Evolutionary conservation across 1,139 yeast species (phyloP), one percentile per base, ranked within the genome.

Genomic region (Yamadazyma oceani): DNA sequence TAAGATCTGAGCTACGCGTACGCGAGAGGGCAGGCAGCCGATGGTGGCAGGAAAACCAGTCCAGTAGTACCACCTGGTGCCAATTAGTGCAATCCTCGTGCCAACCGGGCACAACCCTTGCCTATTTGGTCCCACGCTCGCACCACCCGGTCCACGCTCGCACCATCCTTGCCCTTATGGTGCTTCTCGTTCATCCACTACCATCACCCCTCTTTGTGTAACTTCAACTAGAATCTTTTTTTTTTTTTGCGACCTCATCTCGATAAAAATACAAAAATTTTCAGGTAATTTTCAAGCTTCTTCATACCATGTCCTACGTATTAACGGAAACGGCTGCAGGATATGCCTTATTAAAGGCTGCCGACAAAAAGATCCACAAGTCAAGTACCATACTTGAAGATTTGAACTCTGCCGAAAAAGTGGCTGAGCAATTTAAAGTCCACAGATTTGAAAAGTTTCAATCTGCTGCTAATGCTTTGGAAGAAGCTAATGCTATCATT

Each of bases 311-410:
- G 97, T 88, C 97, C 53, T 89, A 80, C 78, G 92, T 92, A 59
- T 81, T 92, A 64, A 86, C 97, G 46, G 98, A 92, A 75, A 92
- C 97, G 49, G 87, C 97, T 50, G 98, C 98, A 41, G 98, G 98
- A 62, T 92, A 92, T 64, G 97, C 97, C 62, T 78, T 92, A 62
- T 80, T 92, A 60, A 92, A 92, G 73, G 96, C 97, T 43, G 83
- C 96, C 49, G 97, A 92, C 75, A 92, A 92, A 76, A 92, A 92
- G 78, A 85, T 92, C 59, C 83, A 90, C 78, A 89, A 90, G 73
- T 84, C 95, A 23, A 64, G 85, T 37, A 62, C 80, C 43, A 70
- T 89, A 55, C 68, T 86, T 51, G 78, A 83, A 49, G 97, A 90
- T 62, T 77, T 89, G 57, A 76, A 87, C 66, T 68, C 86, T 37